A percentile compares a stretch with the other conserved stretches of the same genome.
Conservation (phyloP, 805 yeast species). For the Wickerhamiella slavikovae region DNA sequence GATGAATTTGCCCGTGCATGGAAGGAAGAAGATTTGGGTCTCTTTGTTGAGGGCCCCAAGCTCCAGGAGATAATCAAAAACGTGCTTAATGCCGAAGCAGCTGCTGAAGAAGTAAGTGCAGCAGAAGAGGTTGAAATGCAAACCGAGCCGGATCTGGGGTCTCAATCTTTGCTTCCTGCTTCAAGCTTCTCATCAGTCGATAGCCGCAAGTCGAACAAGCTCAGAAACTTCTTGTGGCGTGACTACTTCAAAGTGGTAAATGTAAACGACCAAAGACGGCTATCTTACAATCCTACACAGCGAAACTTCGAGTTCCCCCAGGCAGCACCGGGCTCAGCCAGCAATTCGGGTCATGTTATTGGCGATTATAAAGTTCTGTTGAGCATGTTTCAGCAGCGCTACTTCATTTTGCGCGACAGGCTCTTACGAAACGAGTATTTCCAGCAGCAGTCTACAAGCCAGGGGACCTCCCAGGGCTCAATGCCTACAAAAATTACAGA, state of each 20-base stretch:
- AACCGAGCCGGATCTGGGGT: no score
- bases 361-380: constrained; percentile 11
- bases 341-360: constrained; percentile 8
- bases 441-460: constrained; percentile 19
- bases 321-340: constrained; percentile 1
- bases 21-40: constrained; percentile 78
- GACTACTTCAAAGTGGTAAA: constrained; percentile 50
- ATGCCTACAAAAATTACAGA: no score
- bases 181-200: not conserved
- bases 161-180: not conserved
- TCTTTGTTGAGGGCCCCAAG: constrained; percentile 64
- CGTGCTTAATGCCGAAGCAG: constrained; percentile 13
- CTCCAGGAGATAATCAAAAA: constrained; percentile 46
- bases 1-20: constrained; percentile 66
- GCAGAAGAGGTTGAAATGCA: not conserved
- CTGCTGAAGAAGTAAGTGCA: constrained; percentile 1
- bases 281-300: constrained; percentile 17
- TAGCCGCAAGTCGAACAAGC: not conserved
- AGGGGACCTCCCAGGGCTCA: constrained; percentile 37
- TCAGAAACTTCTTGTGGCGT: constrained; percentile 33
- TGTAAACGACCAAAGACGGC: constrained; percentile 29
- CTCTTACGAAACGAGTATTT: constrained; percentile 57
- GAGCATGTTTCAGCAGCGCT: constrained; percentile 25
- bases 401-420: constrained; percentile 45
- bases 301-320: constrained; percentile 31